Percentiles rank a stretch among this genome's conserved stretches.
phyloP scores from a whole-genome alignment of 306 rosid species.

The Rosa rugosa region DNA sequence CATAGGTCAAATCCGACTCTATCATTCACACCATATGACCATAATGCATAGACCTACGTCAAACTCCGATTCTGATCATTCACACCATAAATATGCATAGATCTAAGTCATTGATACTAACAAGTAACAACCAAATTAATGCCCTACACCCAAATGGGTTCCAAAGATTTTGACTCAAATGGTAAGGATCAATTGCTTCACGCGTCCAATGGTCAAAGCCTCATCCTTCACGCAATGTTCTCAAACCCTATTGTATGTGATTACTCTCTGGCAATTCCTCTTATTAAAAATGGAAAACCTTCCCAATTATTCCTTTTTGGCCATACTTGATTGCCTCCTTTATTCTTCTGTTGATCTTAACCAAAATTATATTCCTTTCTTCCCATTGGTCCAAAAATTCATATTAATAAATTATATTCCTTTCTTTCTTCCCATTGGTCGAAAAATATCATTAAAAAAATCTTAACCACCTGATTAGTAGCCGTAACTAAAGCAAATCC shows the following conservation, averaged over 20 bases:
- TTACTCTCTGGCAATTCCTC: neutral
- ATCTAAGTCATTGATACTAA: neutral
- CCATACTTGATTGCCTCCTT: neutral
- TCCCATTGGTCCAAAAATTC: neutral
- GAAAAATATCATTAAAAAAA: neutral
- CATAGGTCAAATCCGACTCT: no score
- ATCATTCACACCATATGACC: no score
- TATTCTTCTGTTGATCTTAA: neutral
- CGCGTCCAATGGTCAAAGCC: neutral
- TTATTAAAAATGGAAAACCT: neutral
- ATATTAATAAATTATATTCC: neutral
- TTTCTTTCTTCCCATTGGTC: neutral
- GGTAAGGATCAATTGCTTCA: neutral
- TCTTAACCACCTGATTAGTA: slow-evolving; percentile 4
- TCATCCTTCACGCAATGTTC: neutral
- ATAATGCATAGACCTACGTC: neutral
- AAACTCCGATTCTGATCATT: neutral
- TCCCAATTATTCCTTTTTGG: neutral
- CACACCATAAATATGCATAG: no score
- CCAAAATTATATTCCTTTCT: neutral
- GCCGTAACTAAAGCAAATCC: slow-evolving; percentile 17
- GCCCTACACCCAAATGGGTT: neutral
- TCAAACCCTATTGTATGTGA: neutral
- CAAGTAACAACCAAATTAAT: neutral
- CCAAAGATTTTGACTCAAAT: neutral